A percentile compares a stretch with the other conserved stretches of the same genome.
These are phyloP conservation scores for Trichophyton schoenleinii DNA, from an alignment of 2,329 filamentous ascomycete species.

Conservation along the genomic window DNA sequence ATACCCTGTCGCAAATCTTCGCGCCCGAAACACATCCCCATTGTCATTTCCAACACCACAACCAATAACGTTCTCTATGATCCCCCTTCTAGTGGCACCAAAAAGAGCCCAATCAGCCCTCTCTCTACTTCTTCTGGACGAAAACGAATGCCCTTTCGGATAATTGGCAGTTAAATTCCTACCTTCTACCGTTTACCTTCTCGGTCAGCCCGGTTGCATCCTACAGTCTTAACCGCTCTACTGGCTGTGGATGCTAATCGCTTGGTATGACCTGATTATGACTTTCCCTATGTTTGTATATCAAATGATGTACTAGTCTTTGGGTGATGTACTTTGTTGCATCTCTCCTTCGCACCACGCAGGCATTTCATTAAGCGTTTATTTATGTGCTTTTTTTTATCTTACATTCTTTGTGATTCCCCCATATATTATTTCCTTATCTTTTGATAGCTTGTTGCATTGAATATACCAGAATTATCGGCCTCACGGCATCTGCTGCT, in stretches of 20 bases:
- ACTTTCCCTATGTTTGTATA: neutral
- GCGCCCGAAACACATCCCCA: neutral
- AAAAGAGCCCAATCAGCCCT: neutral
- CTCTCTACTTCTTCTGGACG: neutral
- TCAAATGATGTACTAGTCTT: neutral
- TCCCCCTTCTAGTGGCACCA: neutral
- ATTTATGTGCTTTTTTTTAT: neutral
- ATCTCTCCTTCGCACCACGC: neutral
- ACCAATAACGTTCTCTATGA: neutral
- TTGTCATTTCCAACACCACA: conserved; percentile 1
- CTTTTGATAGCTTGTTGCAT: neutral
- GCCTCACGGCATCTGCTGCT: neutral
- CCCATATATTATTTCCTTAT: neutral
- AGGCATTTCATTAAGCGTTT: neutral
- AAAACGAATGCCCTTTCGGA: neutral
- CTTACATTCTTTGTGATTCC: neutral
- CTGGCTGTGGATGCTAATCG: neutral
- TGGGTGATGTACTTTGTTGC: neutral
- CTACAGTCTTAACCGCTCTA: neutral
- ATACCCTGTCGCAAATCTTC: neutral
- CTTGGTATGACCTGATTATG: neutral
- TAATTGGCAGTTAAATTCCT: neutral
- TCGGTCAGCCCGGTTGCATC: neutral
- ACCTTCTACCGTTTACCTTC: neutral
- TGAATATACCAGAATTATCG: neutral